Evolutionary conservation across 1,284 basidiomycete species (phyloP).

Genomic region (Tilletia setariae): DNA sequence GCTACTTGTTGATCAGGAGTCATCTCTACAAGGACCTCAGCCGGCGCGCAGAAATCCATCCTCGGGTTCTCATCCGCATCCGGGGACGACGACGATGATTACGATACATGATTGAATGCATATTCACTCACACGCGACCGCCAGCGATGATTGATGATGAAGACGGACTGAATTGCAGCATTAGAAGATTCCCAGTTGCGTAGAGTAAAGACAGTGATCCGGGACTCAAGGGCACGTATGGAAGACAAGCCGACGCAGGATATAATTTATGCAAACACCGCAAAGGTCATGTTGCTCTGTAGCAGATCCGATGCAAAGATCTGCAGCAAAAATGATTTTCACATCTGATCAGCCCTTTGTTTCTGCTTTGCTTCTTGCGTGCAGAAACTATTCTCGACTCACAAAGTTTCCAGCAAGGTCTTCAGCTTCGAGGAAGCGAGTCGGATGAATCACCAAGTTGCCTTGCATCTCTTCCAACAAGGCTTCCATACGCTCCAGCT

Average conservation of each 20-base stretch:
- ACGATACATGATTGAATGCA: neutral
- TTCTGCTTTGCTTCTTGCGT: too few relatives aligned
- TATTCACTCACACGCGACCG: neutral
- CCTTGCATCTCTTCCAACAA: slow-evolving; percentile 43
- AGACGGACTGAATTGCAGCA: too few relatives aligned
- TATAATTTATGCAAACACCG: slow-evolving; percentile 6
- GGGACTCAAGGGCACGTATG: too few relatives aligned
- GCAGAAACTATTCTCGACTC: neutral
- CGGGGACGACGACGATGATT: slow-evolving; percentile 18
- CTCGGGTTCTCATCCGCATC: slow-evolving; percentile 13
- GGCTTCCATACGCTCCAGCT: slow-evolving; percentile 47
- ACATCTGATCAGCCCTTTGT: neutral
- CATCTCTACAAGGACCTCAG: slow-evolving; percentile 9
- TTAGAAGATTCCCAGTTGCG: too few relatives aligned
- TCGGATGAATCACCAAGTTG: slow-evolving; percentile 41
- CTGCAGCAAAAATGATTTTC: neutral
- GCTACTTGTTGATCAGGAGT: slow-evolving; percentile 13
- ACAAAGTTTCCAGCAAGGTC: slow-evolving; percentile 39
- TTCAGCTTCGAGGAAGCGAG: slow-evolving; percentile 50
- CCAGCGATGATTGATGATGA: too few relatives aligned
- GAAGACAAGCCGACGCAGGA: too few relatives aligned
- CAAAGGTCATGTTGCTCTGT: slow-evolving; percentile 14
- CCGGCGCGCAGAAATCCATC: slow-evolving; percentile 18
- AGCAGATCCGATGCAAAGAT: slow-evolving; percentile 13
- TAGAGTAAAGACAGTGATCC: too few relatives aligned